A percentile compares a stretch with the other conserved stretches of the same genome.
Conservation (phyloP, 805 yeast species). For the Blastobotrys muscicola region DNA sequence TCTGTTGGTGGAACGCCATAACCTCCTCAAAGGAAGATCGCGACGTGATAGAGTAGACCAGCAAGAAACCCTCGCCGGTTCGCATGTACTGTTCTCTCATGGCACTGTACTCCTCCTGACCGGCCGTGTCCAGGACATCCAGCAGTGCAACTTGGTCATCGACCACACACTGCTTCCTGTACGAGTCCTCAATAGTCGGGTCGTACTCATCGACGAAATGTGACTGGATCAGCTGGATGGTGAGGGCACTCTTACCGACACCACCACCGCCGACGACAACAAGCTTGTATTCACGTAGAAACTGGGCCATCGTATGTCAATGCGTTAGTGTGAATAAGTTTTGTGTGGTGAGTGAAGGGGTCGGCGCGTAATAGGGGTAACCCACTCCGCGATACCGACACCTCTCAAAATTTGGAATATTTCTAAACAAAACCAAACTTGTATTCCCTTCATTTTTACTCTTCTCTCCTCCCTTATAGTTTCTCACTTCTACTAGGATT, state of each 20-base stretch:
- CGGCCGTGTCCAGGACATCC: constrained; percentile 95
- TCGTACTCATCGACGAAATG: constrained; percentile 97
- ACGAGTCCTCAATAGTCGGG: constrained; percentile 80
- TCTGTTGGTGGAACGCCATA: constrained; percentile 67
- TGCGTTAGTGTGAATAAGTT: not conserved
- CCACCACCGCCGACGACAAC: constrained; percentile 99
- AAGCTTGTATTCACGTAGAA: constrained; percentile 63
- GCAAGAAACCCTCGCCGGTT: constrained; percentile 87
- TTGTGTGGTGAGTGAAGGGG: constrained; percentile 21
- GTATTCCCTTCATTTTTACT: too few species aligned
- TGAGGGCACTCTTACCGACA: constrained; percentile 94
- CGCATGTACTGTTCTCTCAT: constrained; percentile 93
- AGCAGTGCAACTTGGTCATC: constrained; percentile 68
- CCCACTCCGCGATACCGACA: too few species aligned
- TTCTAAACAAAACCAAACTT: too few species aligned
- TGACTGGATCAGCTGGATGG: constrained; percentile 88
- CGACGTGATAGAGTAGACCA: constrained; percentile 80
- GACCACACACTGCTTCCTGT: constrained; percentile 74
- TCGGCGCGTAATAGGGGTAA: too few species aligned
- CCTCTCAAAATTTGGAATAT: too few species aligned
- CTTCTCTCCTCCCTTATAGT: too few species aligned
- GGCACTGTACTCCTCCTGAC: constrained; percentile 94
- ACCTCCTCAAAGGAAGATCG: constrained; percentile 79
- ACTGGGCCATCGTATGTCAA: constrained; percentile 2
- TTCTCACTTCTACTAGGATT: too few species aligned